Percentiles rank a stretch among this genome's conserved stretches.
These are phyloP conservation scores for Hanseniaspora singularis DNA, from an alignment of 805 yeast genomes.

Conservation along the genomic window DNA sequence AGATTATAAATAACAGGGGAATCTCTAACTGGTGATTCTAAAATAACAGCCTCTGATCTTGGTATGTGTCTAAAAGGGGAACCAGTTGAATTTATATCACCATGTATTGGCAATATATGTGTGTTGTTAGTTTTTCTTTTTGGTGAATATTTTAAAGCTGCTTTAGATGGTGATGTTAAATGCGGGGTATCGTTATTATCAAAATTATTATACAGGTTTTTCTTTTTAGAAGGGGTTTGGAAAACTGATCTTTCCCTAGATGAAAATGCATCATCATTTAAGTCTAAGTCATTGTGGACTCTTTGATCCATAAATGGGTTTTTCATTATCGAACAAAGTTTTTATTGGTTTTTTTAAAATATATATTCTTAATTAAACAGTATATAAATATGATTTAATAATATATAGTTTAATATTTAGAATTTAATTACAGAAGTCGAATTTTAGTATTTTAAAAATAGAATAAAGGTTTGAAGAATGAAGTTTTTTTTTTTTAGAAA, in stretches of 20 bases:
- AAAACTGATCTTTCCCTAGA: constrained; percentile 12
- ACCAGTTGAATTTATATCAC: neutral
- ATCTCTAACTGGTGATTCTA: constrained; percentile 61
- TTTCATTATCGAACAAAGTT: constrained; percentile 4
- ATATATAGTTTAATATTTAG: no score
- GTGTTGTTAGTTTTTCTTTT: constrained; percentile 28
- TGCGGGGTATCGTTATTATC: constrained; percentile 7
- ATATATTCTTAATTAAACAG: neutral
- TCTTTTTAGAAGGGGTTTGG: constrained; percentile 11
- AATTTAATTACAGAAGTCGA: no score
- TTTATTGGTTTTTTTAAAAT: neutral
- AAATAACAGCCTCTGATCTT: constrained; percentile 53
- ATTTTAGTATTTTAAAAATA: no score
- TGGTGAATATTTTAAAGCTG: constrained; percentile 32
- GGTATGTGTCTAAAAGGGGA: constrained; percentile 35
- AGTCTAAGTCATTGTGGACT: constrained; percentile 8
- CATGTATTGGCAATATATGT: constrained; percentile 25
- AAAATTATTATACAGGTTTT: neutral
- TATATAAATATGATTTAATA: no score
- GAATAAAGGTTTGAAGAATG: no score
- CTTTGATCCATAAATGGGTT: constrained; percentile 15
- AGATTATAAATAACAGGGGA: constrained; percentile 38
- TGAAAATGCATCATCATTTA: constrained; percentile 2
- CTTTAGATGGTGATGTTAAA: constrained; percentile 32
- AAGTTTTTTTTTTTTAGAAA: no score